phyloP scores from a whole-genome alignment of 108 stramenopile genomes.

The Aurantiochytrium sp. region DNA sequence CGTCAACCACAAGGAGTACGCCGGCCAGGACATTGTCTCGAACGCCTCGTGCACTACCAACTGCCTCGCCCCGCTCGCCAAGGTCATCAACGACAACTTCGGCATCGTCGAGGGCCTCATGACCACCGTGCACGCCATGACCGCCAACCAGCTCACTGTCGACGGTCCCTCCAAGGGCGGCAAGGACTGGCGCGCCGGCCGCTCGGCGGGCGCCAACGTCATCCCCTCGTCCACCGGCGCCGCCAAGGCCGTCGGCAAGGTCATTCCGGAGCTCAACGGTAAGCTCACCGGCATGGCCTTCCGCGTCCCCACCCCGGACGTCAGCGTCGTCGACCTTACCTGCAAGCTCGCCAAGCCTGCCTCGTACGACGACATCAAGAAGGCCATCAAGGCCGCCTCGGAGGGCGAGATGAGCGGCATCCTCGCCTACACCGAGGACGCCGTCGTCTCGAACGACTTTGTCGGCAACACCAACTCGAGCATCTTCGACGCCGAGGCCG shows the following conservation, averaged over 20 bases:
- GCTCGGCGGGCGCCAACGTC: slow-evolving; percentile 97
- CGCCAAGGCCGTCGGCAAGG: slow-evolving; percentile 99
- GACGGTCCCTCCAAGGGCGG: slow-evolving; percentile 91
- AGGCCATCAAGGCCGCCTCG: slow-evolving; percentile 77
- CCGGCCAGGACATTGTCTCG: slow-evolving; percentile 90
- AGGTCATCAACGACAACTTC: slow-evolving; percentile 95
- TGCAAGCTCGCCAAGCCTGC: slow-evolving; percentile 74
- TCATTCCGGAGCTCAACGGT: slow-evolving; percentile 92
- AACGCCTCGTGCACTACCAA: slow-evolving; percentile 99
- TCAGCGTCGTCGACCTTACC: slow-evolving; percentile 97
- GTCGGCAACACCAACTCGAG: slow-evolving; percentile 86
- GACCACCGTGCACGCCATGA: slow-evolving; percentile 99
- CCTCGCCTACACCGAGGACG: slow-evolving; percentile 97
- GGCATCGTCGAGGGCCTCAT: slow-evolving; percentile 96
- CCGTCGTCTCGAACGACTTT: slow-evolving; percentile 94
- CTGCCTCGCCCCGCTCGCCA: slow-evolving; percentile 97
- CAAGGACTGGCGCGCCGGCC: slow-evolving; percentile 99
- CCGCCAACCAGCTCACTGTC: slow-evolving; percentile 97
- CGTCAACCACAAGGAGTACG: slow-evolving; percentile 89
- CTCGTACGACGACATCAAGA: slow-evolving; percentile 97
- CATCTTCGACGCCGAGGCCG: slow-evolving; percentile 97
- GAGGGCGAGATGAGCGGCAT: slow-evolving; percentile 94
- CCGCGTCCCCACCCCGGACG: slow-evolving; percentile 98
- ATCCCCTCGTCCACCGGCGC: slow-evolving; percentile 99
- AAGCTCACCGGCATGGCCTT: slow-evolving; percentile 99